Percentiles rank a stretch among this genome's conserved stretches.
These are phyloP conservation scores for Termitomyces sp. DNA, from an alignment of 768 basidiomycete species.

Conservation along the genomic window DNA sequence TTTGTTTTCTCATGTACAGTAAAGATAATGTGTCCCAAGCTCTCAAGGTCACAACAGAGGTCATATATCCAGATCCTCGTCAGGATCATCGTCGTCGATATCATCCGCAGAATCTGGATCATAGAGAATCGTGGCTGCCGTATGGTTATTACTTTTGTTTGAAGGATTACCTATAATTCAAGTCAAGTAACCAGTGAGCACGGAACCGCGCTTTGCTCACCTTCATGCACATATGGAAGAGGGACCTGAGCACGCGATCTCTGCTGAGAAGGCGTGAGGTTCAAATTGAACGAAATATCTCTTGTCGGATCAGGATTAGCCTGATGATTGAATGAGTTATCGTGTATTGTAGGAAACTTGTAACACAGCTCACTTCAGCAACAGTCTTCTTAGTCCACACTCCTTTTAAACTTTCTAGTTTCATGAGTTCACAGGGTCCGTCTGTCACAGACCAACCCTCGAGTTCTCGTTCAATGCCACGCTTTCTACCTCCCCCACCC, in stretches of 20 bases:
- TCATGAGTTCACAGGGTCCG: constrained; percentile 39
- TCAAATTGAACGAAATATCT: constrained; percentile 82
- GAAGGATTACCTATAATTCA: constrained; percentile 25
- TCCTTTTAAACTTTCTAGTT: constrained; percentile 46
- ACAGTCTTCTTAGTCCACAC: constrained; percentile 34
- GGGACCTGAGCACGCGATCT: constrained; percentile 76
- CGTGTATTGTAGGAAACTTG: not conserved
- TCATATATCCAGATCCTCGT: constrained; percentile 87
- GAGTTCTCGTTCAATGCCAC: constrained; percentile 51
- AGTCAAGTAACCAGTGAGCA: not conserved
- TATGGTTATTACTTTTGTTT: constrained; percentile 13
- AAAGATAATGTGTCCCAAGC: not conserved
- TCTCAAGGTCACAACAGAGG: not conserved
- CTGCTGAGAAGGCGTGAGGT: constrained; percentile 77
- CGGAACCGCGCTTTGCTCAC: constrained; percentile 25
- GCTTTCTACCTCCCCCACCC: constrained; percentile 39
- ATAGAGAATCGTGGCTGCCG: constrained; percentile 63
- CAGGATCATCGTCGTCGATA: constrained; percentile 93
- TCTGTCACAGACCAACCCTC: constrained; percentile 51
- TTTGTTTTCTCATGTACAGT: not conserved
- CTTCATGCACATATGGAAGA: constrained; percentile 87
- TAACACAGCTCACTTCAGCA: constrained; percentile 23
- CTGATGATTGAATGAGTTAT: constrained; percentile 12
- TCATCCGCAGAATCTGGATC: constrained; percentile 94
- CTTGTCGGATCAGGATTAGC: constrained; percentile 54